Evolutionary conservation across 2,329 filamentous ascomycete species (phyloP).

Genomic region (Harringtonia lauricola): DNA sequence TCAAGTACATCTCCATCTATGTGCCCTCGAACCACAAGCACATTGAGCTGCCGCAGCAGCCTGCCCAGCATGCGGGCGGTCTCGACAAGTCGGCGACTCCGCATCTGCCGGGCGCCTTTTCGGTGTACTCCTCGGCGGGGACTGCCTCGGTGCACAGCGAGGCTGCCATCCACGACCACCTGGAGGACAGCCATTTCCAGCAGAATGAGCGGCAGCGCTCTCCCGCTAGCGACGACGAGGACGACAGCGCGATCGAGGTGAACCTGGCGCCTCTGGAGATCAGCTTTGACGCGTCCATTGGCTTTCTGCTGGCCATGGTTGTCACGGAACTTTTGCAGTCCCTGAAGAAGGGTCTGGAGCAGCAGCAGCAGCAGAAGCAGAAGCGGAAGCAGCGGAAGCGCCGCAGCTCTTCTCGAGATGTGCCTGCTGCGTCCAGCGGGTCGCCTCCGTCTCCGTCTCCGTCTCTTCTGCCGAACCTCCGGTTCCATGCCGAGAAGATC

Average conservation of each 20-base stretch:
- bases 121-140: conserved; percentile 25
- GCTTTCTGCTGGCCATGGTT: conserved; percentile 41
- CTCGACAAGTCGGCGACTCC: conserved; percentile 30
- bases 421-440: no score
- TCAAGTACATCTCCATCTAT: conserved; percentile 42
- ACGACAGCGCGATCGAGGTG: conserved; percentile 34
- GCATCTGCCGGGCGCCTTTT: conserved; percentile 52
- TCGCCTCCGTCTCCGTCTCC: conserved; percentile 2
- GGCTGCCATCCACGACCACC: conserved; percentile 3
- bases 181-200: conserved; percentile 9
- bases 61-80: conserved; percentile 5
- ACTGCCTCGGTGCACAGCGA: conserved; percentile 2
- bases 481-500: conserved; percentile 34
- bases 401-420: no score
- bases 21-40: conserved; percentile 39
- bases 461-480: conserved; percentile 24
- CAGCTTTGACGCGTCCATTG: conserved; percentile 45
- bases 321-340: conserved; percentile 32
- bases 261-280: conserved; percentile 39
- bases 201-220: neutral
- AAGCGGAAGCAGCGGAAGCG: no score
- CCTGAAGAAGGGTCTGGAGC: conserved; percentile 4
- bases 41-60: conserved; percentile 20
- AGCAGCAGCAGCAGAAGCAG: conserved; percentile 2
- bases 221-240: no score